A percentile compares a stretch with the other conserved stretches of the same genome.
phyloP scores from a whole-genome alignment of 1,284 basidiomycete species.

The Apiotrichum sp. region DNA sequence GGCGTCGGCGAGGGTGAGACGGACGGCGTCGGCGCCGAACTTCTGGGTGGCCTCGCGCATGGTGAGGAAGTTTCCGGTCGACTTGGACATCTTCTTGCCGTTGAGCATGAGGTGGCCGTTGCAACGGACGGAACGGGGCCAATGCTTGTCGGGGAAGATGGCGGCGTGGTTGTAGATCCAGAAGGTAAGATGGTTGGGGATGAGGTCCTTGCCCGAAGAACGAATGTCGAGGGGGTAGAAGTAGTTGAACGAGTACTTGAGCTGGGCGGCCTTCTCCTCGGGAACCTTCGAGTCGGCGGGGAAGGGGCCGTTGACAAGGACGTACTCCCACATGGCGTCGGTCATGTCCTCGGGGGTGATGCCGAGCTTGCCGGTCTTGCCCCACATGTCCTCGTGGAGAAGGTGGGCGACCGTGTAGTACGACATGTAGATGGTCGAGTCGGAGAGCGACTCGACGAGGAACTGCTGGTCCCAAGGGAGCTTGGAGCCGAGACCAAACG shows the following conservation, averaged over 20 bases:
- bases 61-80: conserved; percentile 59
- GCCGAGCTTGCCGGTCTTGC: conserved; percentile 74
- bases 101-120: conserved; percentile 98
- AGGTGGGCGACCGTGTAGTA: conserved; percentile 94
- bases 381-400: conserved; percentile 73
- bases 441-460: conserved; percentile 92
- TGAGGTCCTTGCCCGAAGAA: conserved; percentile 97
- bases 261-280: conserved; percentile 69
- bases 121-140: conserved; percentile 84
- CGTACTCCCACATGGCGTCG: conserved; percentile 95
- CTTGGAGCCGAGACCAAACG: conserved; percentile 92
- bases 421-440: conserved; percentile 98
- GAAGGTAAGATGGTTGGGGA: conserved; percentile 95
- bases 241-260: conserved; percentile 91
- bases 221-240: conserved; percentile 99
- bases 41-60: conserved; percentile 48
- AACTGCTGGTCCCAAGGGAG: conserved; percentile 96
- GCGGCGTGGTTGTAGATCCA: conserved; percentile 91
- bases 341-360: conserved; percentile 89
- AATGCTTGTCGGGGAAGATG: conserved; percentile 87
- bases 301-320: conserved; percentile 72
- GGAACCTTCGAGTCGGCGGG: conserved; percentile 59
- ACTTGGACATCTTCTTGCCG: conserved; percentile 99
- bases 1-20: conserved; percentile 89
- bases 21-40: conserved; percentile 59